Percentiles rank a stretch among this genome's conserved stretches.
Conservation (phyloP, 331 rosid species). For the Saraca asoca region DNA sequence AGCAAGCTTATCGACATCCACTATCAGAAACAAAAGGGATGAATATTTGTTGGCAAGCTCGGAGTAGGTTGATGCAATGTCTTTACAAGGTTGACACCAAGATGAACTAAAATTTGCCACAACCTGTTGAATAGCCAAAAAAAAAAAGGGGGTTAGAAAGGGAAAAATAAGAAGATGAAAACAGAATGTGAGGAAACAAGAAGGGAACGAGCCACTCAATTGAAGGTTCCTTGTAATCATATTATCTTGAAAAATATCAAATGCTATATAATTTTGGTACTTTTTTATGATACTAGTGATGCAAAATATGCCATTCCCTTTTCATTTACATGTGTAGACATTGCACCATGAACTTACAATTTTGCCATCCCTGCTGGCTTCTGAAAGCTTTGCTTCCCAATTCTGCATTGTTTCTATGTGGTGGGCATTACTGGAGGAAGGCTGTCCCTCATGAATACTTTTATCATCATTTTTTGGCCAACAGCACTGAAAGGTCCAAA, state of each 20-base stretch:
- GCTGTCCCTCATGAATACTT: slow-evolving; percentile 32
- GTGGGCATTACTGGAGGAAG: slow-evolving; percentile 50
- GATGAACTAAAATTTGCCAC: slow-evolving; percentile 71
- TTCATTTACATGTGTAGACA: not conserved
- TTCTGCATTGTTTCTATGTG: slow-evolving; percentile 52
- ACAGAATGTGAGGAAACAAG: not conserved
- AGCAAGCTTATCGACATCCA: slow-evolving; percentile 66
- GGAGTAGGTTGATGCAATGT: slow-evolving; percentile 47
- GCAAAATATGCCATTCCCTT: not conserved
- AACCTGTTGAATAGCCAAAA: slow-evolving; percentile 42
- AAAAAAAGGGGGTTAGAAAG: not conserved
- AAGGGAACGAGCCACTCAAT: not conserved
- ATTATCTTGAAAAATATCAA: not conserved
- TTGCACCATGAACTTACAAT: slow-evolving; percentile 41
- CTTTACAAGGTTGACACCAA: slow-evolving; percentile 69
- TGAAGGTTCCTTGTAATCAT: not conserved
- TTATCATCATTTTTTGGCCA: not conserved
- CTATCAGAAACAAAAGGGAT: slow-evolving; percentile 52
- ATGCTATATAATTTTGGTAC: not conserved
- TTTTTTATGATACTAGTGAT: not conserved
- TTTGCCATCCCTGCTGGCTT: slow-evolving; percentile 60
- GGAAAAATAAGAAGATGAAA: not conserved
- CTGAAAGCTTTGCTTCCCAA: slow-evolving; percentile 68
- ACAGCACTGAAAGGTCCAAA: no score
- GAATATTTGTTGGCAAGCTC: slow-evolving; percentile 63